Evolutionary conservation across 2,329 filamentous ascomycete species (phyloP).

Genomic region (Aureobasidium sp.): DNA sequence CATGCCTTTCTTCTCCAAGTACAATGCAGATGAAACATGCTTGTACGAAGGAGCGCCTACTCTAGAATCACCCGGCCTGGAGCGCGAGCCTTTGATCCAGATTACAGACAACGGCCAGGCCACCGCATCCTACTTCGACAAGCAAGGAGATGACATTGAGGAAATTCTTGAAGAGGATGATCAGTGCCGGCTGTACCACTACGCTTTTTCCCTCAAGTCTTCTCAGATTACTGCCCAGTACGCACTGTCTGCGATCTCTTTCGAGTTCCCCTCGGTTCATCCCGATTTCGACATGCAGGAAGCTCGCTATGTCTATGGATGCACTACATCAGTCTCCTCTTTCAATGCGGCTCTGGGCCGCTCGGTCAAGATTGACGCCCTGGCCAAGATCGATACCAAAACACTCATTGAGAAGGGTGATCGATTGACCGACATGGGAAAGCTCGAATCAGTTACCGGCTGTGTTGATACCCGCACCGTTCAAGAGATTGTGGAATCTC

Average conservation of each 20-base stretch:
- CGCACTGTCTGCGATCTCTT: conserved; percentile 56
- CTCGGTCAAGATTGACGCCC: conserved; percentile 58
- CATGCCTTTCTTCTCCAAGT: conserved; percentile 43
- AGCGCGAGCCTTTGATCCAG: conserved; percentile 7
- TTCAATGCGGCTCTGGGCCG: conserved; percentile 57
- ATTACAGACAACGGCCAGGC: background rate
- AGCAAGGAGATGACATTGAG: conserved; percentile 9
- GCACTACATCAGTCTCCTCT: conserved; percentile 50
- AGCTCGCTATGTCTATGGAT: conserved; percentile 60
- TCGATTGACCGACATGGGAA: conserved; percentile 22
- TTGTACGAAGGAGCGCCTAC: conserved; percentile 25
- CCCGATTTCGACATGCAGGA: conserved; percentile 49
- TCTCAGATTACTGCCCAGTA: conserved; percentile 53
- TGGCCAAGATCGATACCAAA: conserved; percentile 55
- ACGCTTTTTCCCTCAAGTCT: conserved; percentile 48
- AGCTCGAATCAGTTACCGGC: conserved; percentile 45
- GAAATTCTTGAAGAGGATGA: conserved; percentile 45
- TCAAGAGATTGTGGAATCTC: conserved; percentile 43
- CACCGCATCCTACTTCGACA: background rate
- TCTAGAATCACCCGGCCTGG: conserved; percentile 17
- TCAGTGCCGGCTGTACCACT: conserved; percentile 65
- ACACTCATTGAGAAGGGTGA: conserved; percentile 49
- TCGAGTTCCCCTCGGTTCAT: conserved; percentile 60
- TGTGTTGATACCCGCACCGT: conserved; percentile 55
- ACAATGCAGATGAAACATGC: conserved; percentile 32